A percentile compares a stretch with the other conserved stretches of the same genome.
Conservation (phyloP, 1,139 yeast genomes). For the Diutina scorzettiae region DNA sequence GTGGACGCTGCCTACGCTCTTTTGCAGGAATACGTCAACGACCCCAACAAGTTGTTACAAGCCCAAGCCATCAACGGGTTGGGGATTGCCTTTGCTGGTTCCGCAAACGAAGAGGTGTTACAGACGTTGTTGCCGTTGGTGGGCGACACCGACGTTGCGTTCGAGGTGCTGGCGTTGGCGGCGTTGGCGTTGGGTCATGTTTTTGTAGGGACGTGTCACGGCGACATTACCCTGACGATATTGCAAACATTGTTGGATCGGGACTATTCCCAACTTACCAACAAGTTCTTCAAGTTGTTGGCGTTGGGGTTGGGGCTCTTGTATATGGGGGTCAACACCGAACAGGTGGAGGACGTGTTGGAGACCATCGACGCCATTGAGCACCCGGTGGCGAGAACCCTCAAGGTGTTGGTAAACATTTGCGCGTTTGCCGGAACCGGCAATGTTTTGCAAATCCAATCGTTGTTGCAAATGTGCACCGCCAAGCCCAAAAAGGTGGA, state of each 20-base stretch:
- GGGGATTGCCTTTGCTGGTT: conserved; percentile 93
- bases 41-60: conserved; percentile 41
- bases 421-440: conserved; percentile 98
- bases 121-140: conserved; percentile 75
- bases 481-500: conserved; percentile 33
- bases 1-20: conserved; percentile 86
- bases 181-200: conserved; percentile 90
- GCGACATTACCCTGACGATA: conserved; percentile 84
- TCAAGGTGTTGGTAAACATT: conserved; percentile 81
- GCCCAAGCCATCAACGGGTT: conserved; percentile 82
- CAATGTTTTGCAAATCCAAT: conserved; percentile 89
- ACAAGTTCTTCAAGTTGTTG: conserved; percentile 83
- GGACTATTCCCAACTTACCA: conserved; percentile 61
- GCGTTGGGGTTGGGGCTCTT: conserved; percentile 86
- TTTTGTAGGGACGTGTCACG: conserved; percentile 92
- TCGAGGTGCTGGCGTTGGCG: conserved; percentile 78
- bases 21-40: conserved; percentile 64
- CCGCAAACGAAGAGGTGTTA: conserved; percentile 75
- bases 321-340: conserved; percentile 80
- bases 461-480: conserved; percentile 79
- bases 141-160: conserved; percentile 60
- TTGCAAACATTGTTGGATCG: conserved; percentile 86
- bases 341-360: conserved; percentile 87
- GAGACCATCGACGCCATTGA: conserved; percentile 94
- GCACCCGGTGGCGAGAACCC: conserved; percentile 83